Base-by-base conservation (phyloP, 116 monocot genomes). In the Posidonia oceanica region DNA sequence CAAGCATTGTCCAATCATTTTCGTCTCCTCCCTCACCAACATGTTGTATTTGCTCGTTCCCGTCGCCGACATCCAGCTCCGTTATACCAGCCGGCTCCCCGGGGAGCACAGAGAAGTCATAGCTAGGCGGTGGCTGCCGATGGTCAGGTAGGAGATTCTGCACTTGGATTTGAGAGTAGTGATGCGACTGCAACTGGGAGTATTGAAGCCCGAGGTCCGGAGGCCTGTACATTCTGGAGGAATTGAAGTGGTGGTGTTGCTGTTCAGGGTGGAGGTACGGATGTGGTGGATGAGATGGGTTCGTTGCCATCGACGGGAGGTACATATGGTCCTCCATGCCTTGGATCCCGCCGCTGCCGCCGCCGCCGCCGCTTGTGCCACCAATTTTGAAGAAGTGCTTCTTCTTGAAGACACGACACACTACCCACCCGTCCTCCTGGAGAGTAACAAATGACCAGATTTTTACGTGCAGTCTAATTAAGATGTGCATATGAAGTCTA, bases 381-480 rank as follows among this genome's bases (percentile, higher is more conserved):
- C 16, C 69, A 16, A 72, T 57, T 57, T 72, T 81, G 58, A 76
- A 76, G 81, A 81, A 76, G 55, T 71, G 62, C 58, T 81, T 76
- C 76, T 81, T 81, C 61, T 73, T 76, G 76, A 81, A 81, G 36
- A 81, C 81, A 2, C 81, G 62, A 59, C 81, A 81, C 16, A 81
- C 81, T 37, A 81, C 81, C 81, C 81, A 81, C 15, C 81, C 81
- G 39, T 76, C 81, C 59, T 81, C 81, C 81, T 64, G 77, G 11
- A 0, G 41, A 66, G 16, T 3, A 20, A 7, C n/a, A 41, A 8
- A 18, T 29, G 16, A 58, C 57, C 57, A 29, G 1, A 29, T 29
- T 0, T 29, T 29, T 29, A 29, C 29, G 0, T 29, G 29, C 29
- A 29, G 29, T 29, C 29, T 29, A n/a, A n/a, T n/a, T n/a, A 29